Evolutionary conservation across 1,139 yeast genomes (phyloP), one percentile per base, ranked within the genome.

Genomic region (Taiozyma sp.): DNA sequence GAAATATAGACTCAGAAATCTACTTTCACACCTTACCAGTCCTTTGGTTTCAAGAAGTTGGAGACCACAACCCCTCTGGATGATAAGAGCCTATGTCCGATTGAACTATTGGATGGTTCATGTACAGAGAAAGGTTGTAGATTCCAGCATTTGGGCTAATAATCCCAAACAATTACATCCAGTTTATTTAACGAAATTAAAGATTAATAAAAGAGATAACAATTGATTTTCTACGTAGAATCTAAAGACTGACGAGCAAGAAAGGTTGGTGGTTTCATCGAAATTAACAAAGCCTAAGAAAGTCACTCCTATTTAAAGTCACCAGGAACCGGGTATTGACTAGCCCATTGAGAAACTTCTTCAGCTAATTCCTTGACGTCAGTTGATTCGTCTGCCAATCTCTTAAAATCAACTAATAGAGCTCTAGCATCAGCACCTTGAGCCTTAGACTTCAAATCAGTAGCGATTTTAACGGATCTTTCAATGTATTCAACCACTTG

Each of bases 401-500:
- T 57, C 71, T 85, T 86, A 77, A 87, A 87, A 54, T 78, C 73
- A 19, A 80, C 78, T 63, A 86, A 74, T 62, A 81, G 79, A 55
- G 83, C 84, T 74, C 83, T 85, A 27, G 87, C 76, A 57, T 79
- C 78, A 47, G 70, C 72, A 57, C 89, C 85, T 59, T 76, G 59
- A 69, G 83, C 90, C 65, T 79, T 72, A 16, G 76, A 62, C 70
- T 84, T 85, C 67, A 87, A 75, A 38, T 75, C 76, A 52, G 77
- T 69, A 22, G 92, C 78, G 56, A 86, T 73, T 29, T 82, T 79
- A 54, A 88, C 95, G 32, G 97, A 96, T 61, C 73, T 74, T 66
- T 87, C 86, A 68, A 92, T 85, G 75, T 81, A 90, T 53, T 78
- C 80, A 29, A 92, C 88, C 53, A 92, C 93, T 67, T 81, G 78